phyloP scores from a whole-genome alignment of 768 basidiomycete species.

The Hortiboletus flavorubellus region DNA sequence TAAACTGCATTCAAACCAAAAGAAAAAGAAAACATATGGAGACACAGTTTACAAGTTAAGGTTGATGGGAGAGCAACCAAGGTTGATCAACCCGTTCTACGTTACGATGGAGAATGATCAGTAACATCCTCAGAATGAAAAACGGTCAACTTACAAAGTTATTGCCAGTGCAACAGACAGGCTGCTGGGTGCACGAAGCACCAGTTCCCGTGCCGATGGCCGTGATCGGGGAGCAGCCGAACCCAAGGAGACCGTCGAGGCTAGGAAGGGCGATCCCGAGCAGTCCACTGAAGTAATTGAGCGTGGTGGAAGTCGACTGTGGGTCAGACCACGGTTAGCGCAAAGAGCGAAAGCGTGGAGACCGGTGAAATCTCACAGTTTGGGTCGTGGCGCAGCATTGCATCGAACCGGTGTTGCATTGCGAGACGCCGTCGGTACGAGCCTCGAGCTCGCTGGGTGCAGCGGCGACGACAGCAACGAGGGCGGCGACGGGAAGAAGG shows the following conservation, averaged over 20 bases:
- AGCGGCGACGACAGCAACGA: too few species aligned
- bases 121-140: background rate
- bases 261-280: background rate
- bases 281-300: background rate
- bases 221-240: slow-evolving; percentile 7
- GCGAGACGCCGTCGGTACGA: too few species aligned
- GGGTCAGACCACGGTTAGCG: background rate
- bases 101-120: background rate
- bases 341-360: too few species aligned
- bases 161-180: background rate
- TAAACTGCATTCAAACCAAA: background rate
- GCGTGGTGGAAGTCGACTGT: background rate
- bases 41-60: background rate
- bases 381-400: background rate
- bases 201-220: background rate
- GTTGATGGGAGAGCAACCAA: slow-evolving; percentile 12
- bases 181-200: background rate
- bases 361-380: background rate
- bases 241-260: background rate
- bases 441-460: too few species aligned
- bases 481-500: too few species aligned
- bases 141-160: background rate
- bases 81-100: slow-evolving; percentile 8
- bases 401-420: too few species aligned
- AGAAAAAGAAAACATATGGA: background rate